A percentile compares a stretch with the other conserved stretches of the same genome.
phyloP scores from a whole-genome alignment of 2,329 filamentous ascomycete species.

The Fusarium marasasianum region DNA sequence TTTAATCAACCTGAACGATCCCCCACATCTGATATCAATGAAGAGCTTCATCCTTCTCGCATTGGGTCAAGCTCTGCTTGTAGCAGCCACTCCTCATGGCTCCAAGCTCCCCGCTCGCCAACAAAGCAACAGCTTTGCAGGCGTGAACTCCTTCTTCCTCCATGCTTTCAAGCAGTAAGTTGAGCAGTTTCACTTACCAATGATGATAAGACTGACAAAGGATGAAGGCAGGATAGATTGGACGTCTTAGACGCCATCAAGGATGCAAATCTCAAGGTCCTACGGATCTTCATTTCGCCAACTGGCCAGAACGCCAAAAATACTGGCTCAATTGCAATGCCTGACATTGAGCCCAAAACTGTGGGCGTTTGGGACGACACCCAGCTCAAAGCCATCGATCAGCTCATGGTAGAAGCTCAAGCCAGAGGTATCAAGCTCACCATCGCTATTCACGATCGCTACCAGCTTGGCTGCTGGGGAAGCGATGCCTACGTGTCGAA shows the following conservation, averaged over 20 bases:
- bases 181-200: accelerated
- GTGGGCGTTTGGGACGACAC: neutral
- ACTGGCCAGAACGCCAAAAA: neutral
- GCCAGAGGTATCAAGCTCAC: neutral
- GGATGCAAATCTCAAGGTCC: neutral
- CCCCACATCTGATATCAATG: neutral
- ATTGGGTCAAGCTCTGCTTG: neutral
- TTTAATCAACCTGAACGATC: accelerated
- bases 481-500: neutral
- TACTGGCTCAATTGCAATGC: neutral
- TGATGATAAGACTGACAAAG: neutral
- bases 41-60: neutral
- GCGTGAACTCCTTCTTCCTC: neutral
- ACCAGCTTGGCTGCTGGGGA: neutral
- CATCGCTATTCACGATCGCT: neutral
- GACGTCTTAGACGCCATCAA: neutral
- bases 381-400: neutral
- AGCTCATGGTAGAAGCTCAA: neutral
- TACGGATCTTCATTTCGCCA: neutral
- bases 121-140: neutral
- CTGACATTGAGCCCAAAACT: neutral
- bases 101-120: neutral
- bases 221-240: neutral
- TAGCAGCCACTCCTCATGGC: neutral
- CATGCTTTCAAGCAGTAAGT: neutral